Evolutionary conservation across 2,329 filamentous ascomycete genomes (phyloP).

Genomic region (Aspergillus ruber): DNA sequence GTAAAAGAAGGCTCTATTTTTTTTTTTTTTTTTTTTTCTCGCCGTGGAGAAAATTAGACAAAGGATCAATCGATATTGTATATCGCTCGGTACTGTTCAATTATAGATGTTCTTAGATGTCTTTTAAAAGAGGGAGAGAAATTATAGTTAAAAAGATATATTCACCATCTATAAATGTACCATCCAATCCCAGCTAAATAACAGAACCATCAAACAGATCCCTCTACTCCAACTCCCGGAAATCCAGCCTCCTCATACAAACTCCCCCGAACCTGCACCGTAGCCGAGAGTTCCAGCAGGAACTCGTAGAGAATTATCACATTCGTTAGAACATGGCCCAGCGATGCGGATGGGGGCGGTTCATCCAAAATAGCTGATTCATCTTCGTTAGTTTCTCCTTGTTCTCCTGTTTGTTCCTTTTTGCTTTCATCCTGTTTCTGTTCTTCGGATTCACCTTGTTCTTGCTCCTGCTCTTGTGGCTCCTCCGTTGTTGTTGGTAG

Average conservation of each 20-base stretch:
- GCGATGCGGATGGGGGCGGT: constrained; percentile 50
- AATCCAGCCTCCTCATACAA: constrained; percentile 72
- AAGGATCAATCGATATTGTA: too few species aligned
- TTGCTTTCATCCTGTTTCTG: neutral
- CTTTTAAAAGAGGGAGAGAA: too few species aligned
- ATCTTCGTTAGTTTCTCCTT: constrained; percentile 6
- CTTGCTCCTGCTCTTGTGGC: neutral
- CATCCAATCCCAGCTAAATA: neutral
- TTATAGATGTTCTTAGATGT: too few species aligned
- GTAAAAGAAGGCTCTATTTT: too few species aligned
- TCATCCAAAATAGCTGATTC: constrained; percentile 17
- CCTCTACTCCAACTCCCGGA: constrained; percentile 6
- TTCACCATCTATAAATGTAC: neutral
- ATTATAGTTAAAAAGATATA: too few species aligned
- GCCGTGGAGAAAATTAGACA: too few species aligned
- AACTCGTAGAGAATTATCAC: constrained; percentile 74
- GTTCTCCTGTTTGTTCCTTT: neutral
- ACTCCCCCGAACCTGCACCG: constrained; percentile 67
- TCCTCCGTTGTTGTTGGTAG: neutral
- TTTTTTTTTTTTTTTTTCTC: too few species aligned
- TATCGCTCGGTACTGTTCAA: too few species aligned
- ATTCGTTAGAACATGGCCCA: constrained; percentile 75
- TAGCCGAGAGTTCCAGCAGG: constrained; percentile 65
- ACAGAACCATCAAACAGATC: neutral
- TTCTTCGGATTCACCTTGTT: neutral